Evolutionary conservation across 2,329 filamentous ascomycete genomes (phyloP).

Genomic region (Teratosphaeria zuluensis): DNA sequence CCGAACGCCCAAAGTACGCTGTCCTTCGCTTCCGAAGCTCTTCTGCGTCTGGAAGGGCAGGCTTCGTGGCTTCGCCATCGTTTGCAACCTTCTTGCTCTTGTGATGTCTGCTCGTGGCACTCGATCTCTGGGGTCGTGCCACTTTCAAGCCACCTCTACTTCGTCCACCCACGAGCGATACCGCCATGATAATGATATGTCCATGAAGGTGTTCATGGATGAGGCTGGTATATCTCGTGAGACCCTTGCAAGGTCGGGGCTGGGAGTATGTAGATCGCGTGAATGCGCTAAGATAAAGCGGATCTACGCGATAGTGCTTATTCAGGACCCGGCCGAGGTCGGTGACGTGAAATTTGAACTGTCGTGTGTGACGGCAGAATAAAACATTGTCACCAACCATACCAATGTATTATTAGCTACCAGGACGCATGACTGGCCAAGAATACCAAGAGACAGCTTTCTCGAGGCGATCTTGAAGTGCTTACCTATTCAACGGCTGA

Average conservation of each 20-base stretch:
- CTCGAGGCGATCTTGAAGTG: no score
- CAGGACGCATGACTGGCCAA: no score
- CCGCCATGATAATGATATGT: neutral
- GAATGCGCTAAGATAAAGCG: neutral
- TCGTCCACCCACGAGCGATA: neutral
- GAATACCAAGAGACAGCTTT: neutral
- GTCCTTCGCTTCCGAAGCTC: conserved; percentile 30
- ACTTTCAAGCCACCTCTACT: neutral
- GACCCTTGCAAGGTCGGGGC: neutral
- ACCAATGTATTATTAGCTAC: neutral
- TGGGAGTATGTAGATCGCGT: no score
- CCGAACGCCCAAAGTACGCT: conserved; percentile 26
- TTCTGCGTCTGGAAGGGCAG: conserved; percentile 27
- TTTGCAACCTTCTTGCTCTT: conserved; percentile 3
- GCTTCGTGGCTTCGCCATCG: conserved; percentile 15
- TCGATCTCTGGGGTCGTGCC: neutral
- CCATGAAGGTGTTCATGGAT: neutral
- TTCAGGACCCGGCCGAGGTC: neutral
- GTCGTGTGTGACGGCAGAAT: neutral
- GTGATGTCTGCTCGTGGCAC: neutral
- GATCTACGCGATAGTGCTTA: neutral
- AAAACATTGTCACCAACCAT: neutral
- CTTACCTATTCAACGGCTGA: no score
- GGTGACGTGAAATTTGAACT: neutral
- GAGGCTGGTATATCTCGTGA: neutral